Evolutionary conservation across 192 early-diverging fungal species (phyloP), one percentile per base, ranked within the genome.

Genomic region (Coemansia sp.): DNA sequence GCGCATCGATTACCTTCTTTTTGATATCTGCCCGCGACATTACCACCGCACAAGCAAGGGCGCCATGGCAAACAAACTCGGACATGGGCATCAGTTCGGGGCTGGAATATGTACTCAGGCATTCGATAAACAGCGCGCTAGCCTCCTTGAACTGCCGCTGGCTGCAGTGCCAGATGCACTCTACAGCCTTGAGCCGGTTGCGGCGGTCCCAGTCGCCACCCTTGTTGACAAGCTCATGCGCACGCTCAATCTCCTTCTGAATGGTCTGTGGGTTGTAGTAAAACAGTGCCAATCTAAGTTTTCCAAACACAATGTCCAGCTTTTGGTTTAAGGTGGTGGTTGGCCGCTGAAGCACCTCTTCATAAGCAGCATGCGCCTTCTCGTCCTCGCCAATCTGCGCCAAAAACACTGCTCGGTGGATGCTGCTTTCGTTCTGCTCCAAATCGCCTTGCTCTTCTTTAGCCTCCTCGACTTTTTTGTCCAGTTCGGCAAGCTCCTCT

Each of bases 121-220:
- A 95, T 65, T 97, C 97, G 40, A 99, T 80, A 55, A 99, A 90
- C 53, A 93, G 80, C 53, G 87, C 80, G 16, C 90, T 86, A 4
- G 94, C 94, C 10, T 88, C 88, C 67, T 95, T 95, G 72, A 98
- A 99, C 79, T 99, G 88, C 53, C 97, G 87, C 52, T 92, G 88
- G 11, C 93, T 92, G 84, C 96, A 89, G 60, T 86, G 75, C 80
- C 93, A 94, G 33, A 94, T 81, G 47, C 92, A 94, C 67, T 98
- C 91, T 61, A 97, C 93, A 3, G 92, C 93, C 81, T 98, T 97
- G 40, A 97, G 83, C 43, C 97, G 85, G 80, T 99, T 99, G 56
- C 97, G 85, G 42, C 97, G 86, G 82, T 99, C 97, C 97, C 97
- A 99, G 76, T 99, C 97, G 20, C 97, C 97, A 43, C 96, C 94